Evolutionary conservation across 176 grass and related monocot genomes (phyloP), one percentile per base, ranked within the genome.

Genomic region (Ananas comosus): DNA sequence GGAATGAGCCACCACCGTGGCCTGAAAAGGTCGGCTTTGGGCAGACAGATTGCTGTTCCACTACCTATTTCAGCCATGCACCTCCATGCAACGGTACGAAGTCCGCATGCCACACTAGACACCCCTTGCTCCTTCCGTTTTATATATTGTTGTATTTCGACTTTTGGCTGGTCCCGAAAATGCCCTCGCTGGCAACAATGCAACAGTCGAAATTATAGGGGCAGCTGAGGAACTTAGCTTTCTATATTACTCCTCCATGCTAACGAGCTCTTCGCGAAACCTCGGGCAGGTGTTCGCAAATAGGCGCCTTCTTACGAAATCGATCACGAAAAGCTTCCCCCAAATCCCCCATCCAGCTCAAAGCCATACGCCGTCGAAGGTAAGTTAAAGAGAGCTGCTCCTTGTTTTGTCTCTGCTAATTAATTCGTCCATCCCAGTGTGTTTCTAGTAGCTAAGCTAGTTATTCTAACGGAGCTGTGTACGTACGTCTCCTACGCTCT

Each of bases 301-400:
- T 61, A 88, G 89, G 85, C 74, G 73, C 74, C 16, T 92, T 88
- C 80, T n/a, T 88, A 88, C 74, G 89, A 92, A 76, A 92, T 92
- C 67, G 74, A 92, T 76, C 89, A 92, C 70, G 80, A 76, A 64
- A 88, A 54, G 80, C 75, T 92, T 69, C 89, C 58, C 89, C 85
- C 0, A 88, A 88, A 71, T 88, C 85, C 23, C 89, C 89, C 58
- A 92, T 81, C 56, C 85, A 92, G 57, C 85, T 92, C 65, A 92
- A 92, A 76, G 79, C 82, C 51, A 70, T 92, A 50, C 80, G 85
- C n/a, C 3, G 76, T 92, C 47, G 89, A 85, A 92, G 89, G 89
- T 88, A 33, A 74, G 25, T 0, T 49, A 33, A 74, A 13, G 42
- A 10, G 25, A 4, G 12, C 27, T 12, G 63, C 66, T 76, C 58